These are phyloP conservation scores for Priceomyces castillae DNA, from an alignment of 805 yeast genomes.

Conservation along the genomic window DNA sequence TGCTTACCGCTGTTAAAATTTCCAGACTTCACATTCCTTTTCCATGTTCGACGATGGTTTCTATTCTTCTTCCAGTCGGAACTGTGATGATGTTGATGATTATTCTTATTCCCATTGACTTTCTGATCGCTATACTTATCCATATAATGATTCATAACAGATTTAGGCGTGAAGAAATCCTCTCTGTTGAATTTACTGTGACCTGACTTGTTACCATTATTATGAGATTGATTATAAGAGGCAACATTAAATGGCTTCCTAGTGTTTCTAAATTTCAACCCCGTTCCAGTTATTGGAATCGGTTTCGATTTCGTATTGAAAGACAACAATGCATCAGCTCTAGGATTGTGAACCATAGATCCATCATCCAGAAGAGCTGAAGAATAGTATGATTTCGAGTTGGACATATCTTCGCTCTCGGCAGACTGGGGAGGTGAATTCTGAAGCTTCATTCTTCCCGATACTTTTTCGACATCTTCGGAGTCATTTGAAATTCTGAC, in stretches of 20 bases:
- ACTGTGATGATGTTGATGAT: conserved; percentile 4
- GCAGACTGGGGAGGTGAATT: conserved; percentile 11
- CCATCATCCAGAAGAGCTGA: conserved; percentile 8
- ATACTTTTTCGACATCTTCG: conserved; percentile 4
- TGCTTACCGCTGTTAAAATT: conserved; percentile 20
- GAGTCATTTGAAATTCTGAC: conserved; percentile 6
- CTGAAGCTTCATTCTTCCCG: neutral
- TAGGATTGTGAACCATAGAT: conserved; percentile 33
- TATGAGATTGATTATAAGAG: conserved; percentile 41
- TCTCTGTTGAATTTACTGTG: conserved; percentile 52
- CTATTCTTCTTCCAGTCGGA: conserved; percentile 16
- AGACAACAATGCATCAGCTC: conserved; percentile 44
- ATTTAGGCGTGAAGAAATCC: conserved; percentile 77
- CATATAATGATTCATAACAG: conserved; percentile 68
- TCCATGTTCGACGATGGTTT: conserved; percentile 28
- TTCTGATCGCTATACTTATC: conserved; percentile 54
- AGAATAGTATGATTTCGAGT: conserved; percentile 6
- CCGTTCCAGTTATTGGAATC: conserved; percentile 35
- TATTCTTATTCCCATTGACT: conserved; percentile 13
- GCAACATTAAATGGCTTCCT: conserved; percentile 67
- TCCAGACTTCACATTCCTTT: conserved; percentile 23
- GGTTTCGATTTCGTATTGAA: conserved; percentile 37
- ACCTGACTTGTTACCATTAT: conserved; percentile 9
- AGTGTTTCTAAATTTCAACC: conserved; percentile 34
- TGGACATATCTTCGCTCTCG: conserved; percentile 13